These are phyloP conservation scores for Vaccinium corymbosum DNA, from an alignment of 148 eudicot species.

Conservation along the genomic window DNA sequence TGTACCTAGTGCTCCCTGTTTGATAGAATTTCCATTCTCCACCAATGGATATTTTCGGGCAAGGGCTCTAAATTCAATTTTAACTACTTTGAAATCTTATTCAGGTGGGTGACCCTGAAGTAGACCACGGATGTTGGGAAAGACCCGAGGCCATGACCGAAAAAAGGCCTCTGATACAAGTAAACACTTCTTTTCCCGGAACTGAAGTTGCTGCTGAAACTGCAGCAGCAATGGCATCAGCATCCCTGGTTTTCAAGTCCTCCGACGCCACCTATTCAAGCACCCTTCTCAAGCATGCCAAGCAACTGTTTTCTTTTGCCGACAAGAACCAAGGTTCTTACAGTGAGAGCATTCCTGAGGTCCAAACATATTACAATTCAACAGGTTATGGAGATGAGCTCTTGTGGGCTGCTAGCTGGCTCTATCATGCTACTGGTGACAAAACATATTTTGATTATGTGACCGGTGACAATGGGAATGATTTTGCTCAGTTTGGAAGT, in stretches of 20 bases:
- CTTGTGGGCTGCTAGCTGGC: slow-evolving; percentile 96
- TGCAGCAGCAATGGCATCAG: slow-evolving; percentile 94
- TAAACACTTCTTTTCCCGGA: slow-evolving; percentile 71
- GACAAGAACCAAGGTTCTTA: slow-evolving; percentile 60
- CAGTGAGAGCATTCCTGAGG: slow-evolving; percentile 70
- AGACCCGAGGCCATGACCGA: slow-evolving; percentile 82
- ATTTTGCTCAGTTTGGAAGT: slow-evolving; percentile 59
- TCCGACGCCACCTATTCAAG: slow-evolving; percentile 54
- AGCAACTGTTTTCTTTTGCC: slow-evolving; percentile 68
- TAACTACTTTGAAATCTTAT: not conserved
- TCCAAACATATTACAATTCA: slow-evolving; percentile 69
- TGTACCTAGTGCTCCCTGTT: not conserved
- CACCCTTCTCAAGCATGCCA: slow-evolving; percentile 67
- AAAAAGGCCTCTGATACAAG: slow-evolving; percentile 62
- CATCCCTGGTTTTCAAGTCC: slow-evolving; percentile 76
- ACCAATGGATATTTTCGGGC: not conserved
- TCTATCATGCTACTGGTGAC: slow-evolving; percentile 82
- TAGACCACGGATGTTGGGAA: slow-evolving; percentile 88
- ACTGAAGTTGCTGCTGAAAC: slow-evolving; percentile 93
- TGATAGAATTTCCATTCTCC: not conserved
- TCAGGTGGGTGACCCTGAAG: slow-evolving; percentile 76
- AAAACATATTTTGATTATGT: slow-evolving; percentile 52
- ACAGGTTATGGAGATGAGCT: slow-evolving; percentile 92
- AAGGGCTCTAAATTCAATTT: not conserved
- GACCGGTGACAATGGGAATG: slow-evolving; percentile 60